A percentile compares a stretch with the other conserved stretches of the same genome.
Conservation (phyloP, 352 stramenopile species). For the Globisporangium cystogenes region DNA sequence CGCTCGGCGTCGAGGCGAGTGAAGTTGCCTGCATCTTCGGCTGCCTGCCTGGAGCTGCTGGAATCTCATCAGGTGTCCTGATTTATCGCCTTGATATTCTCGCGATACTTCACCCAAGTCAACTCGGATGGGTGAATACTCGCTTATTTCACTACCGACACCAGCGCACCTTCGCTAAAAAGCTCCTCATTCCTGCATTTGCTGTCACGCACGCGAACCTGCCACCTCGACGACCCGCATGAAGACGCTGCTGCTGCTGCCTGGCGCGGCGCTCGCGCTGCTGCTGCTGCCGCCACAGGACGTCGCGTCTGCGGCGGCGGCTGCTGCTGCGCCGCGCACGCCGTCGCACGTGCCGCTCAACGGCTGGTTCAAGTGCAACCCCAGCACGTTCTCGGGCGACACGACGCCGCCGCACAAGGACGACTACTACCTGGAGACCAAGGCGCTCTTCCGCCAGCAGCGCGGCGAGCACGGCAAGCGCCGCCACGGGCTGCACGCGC, state of each 20-base stretch:
- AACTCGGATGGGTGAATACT: background rate
- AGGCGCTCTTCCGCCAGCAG: slow-evolving; percentile 5
- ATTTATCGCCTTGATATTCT: background rate
- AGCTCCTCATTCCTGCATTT: slow-evolving; percentile 8
- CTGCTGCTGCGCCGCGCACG: slow-evolving; percentile 1
- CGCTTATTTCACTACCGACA: background rate
- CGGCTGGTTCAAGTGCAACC: slow-evolving; percentile 27
- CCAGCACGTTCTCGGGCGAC: slow-evolving; percentile 15
- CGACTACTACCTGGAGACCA: slow-evolving; percentile 23
- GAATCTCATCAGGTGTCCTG: no score
- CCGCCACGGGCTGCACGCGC: slow-evolving; percentile 3
- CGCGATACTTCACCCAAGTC: background rate
- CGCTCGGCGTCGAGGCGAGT: no score
- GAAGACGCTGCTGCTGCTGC: slow-evolving; percentile 13
- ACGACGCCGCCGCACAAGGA: slow-evolving; percentile 6
- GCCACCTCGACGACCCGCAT: background rate
- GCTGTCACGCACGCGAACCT: background rate
- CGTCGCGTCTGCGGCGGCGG: background rate
- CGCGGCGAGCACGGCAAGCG: slow-evolving; percentile 2
- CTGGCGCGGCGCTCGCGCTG: slow-evolving; percentile 2
- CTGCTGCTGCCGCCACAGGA: background rate
- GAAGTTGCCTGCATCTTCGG: no score
- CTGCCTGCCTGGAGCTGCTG: no score
- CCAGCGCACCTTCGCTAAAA: background rate
- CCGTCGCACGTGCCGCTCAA: slow-evolving; percentile 19